A percentile compares a stretch with the other conserved stretches of the same genome.
Conservation (phyloP, 306 rosid genomes). For the Heteromeles arbutifolia region DNA sequence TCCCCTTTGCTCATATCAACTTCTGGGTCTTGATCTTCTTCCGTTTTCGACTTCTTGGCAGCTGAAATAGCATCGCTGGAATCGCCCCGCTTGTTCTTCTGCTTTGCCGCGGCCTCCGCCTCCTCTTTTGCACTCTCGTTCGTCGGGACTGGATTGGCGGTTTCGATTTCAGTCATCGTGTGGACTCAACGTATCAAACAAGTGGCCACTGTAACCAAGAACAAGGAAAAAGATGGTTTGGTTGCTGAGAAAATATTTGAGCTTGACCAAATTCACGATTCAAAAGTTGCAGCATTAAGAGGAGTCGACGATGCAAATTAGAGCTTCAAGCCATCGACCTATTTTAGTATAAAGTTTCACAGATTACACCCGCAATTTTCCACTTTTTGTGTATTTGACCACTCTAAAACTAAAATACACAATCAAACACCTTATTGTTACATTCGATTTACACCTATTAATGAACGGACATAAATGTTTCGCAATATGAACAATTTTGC, state of each 20-base stretch:
- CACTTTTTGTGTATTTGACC: no score
- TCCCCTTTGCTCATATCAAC: constrained; percentile 15
- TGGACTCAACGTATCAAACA: neutral
- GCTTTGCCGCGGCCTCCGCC: constrained; percentile 12
- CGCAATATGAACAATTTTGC: no score
- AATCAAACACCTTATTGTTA: no score
- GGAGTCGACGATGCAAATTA: neutral
- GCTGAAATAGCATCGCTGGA: constrained; percentile 2
- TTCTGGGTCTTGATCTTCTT: constrained; percentile 10
- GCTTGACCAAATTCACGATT: no score
- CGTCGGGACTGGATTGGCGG: constrained; percentile 9
- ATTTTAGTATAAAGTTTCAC: neutral
- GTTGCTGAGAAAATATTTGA: constrained; percentile 2
- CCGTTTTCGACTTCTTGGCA: constrained; percentile 37
- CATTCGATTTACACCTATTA: no score
- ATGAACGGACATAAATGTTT: no score
- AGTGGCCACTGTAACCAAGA: neutral
- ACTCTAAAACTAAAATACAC: no score
- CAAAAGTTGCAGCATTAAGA: neutral
- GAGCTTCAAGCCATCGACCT: neutral
- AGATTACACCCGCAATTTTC: no score
- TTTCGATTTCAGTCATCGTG: constrained; percentile 23
- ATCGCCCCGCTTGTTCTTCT: constrained; percentile 33
- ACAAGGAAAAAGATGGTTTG: neutral
- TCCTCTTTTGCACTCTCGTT: constrained; percentile 6